A percentile compares a stretch with the other conserved stretches of the same genome.
Conservation (phyloP, 2,329 filamentous ascomycete species). For the Alternaria metachromatica region DNA sequence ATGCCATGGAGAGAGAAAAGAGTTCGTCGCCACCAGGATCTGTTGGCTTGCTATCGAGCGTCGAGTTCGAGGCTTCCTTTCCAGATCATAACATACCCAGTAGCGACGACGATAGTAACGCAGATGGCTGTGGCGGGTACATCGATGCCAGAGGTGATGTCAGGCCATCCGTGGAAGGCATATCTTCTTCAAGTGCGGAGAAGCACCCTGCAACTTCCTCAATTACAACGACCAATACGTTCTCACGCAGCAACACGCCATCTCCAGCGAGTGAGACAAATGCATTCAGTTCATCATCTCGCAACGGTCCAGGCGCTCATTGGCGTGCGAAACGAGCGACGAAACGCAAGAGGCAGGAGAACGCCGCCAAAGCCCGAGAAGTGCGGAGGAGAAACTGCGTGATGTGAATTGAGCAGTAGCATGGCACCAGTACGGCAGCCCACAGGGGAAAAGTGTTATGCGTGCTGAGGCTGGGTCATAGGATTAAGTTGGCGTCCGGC, state of each 20-base stretch:
- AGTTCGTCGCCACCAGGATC: not conserved
- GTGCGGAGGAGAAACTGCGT: too few relatives aligned
- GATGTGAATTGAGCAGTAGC: too few relatives aligned
- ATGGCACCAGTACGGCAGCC: too few relatives aligned
- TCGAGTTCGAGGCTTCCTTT: not conserved
- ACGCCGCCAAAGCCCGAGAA: not conserved
- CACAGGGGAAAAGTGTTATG: too few relatives aligned
- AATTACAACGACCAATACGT: fast-evolving
- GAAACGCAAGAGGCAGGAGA: not conserved
- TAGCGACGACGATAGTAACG: not conserved
- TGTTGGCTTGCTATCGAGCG: not conserved
- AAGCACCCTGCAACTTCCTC: not conserved
- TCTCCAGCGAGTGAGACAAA: fast-evolving
- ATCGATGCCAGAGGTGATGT: fast-evolving
- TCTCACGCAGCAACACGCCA: not conserved
- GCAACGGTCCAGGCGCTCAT: not conserved
- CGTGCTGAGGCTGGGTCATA: too few relatives aligned
- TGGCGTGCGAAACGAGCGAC: not conserved
- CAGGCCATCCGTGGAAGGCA: fast-evolving
- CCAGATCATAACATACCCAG: fast-evolving
- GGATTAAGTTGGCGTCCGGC: too few relatives aligned
- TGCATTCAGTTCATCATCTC: fast-evolving
- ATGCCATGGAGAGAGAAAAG: not conserved
- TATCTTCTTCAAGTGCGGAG: not conserved
- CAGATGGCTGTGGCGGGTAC: too few relatives aligned